Conservation (phyloP, 1,284 basidiomycete genomes). For the Puccinia novopanici region DNA sequence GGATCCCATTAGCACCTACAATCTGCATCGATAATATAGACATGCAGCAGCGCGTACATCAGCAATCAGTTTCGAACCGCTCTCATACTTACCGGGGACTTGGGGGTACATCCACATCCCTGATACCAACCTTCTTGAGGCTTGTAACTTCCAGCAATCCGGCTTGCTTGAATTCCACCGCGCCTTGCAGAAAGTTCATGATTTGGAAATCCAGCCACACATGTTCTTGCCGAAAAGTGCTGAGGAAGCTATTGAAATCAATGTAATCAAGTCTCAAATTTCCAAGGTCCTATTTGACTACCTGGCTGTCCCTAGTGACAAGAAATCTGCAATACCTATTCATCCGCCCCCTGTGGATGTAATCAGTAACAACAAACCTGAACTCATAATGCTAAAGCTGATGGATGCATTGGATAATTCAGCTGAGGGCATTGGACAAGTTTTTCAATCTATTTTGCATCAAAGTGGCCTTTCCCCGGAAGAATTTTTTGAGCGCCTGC, state of each 20-base stretch:
- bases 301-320: neutral
- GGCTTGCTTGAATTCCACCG: neutral
- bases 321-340: neutral
- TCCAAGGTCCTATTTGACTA: too few species aligned
- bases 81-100: neutral
- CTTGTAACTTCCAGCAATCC: too few species aligned
- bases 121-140: neutral
- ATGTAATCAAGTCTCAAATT: neutral
- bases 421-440: slow-evolving; percentile 20
- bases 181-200: neutral
- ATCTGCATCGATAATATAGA: slow-evolving; percentile 8
- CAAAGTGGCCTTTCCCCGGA: neutral
- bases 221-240: neutral
- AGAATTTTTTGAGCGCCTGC: neutral
- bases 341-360: slow-evolving; percentile 6
- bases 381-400: too few species aligned
- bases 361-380: too few species aligned
- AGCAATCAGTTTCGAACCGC: too few species aligned
- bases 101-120: neutral
- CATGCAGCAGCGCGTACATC: neutral
- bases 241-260: neutral
- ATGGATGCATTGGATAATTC: slow-evolving; percentile 24
- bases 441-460: neutral
- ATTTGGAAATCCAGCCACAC: neutral
- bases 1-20: neutral